phyloP scores from a whole-genome alignment of 441 rosid genomes.

The Sinapis alba region DNA sequence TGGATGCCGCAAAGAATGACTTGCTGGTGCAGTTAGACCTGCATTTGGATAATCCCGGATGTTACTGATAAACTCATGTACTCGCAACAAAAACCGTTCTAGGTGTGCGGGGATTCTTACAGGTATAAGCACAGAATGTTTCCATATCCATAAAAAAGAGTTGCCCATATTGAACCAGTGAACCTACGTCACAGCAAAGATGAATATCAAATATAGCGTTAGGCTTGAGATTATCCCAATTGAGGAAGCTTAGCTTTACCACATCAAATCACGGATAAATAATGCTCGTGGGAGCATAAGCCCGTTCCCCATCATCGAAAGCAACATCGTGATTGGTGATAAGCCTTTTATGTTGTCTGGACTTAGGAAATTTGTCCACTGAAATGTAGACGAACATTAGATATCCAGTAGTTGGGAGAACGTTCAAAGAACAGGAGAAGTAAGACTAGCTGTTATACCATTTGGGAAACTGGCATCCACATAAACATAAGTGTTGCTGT shows the following conservation, averaged over 20 bases:
- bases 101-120: slow-evolving; percentile 45
- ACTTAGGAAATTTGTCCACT: slow-evolving; percentile 92
- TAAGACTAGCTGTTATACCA: slow-evolving; percentile 48
- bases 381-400: slow-evolving; percentile 42
- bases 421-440: background rate
- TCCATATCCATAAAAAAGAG: slow-evolving; percentile 88
- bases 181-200: slow-evolving; percentile 54
- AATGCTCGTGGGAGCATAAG: slow-evolving; percentile 94
- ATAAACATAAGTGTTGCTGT: slow-evolving; percentile 95
- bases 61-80: slow-evolving; percentile 1
- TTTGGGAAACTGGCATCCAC: slow-evolving; percentile 97
- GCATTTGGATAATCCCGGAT: slow-evolving; percentile 19
- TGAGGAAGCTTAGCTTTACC: slow-evolving; percentile 52
- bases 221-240: background rate
- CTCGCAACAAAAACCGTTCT: slow-evolving; percentile 11
- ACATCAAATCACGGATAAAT: slow-evolving; percentile 92
- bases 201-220: slow-evolving; percentile 1
- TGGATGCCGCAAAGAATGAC: slow-evolving; percentile 70
- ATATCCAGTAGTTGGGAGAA: slow-evolving; percentile 4
- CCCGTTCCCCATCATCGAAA: slow-evolving; percentile 92
- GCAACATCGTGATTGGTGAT: slow-evolving; percentile 85
- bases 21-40: slow-evolving; percentile 63
- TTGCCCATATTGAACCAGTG: slow-evolving; percentile 84
- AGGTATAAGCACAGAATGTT: slow-evolving; percentile 82
- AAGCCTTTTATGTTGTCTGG: slow-evolving; percentile 90